These are phyloP conservation scores for Suillus weaverae DNA, from an alignment of 768 basidiomycete species.

Conservation along the genomic window DNA sequence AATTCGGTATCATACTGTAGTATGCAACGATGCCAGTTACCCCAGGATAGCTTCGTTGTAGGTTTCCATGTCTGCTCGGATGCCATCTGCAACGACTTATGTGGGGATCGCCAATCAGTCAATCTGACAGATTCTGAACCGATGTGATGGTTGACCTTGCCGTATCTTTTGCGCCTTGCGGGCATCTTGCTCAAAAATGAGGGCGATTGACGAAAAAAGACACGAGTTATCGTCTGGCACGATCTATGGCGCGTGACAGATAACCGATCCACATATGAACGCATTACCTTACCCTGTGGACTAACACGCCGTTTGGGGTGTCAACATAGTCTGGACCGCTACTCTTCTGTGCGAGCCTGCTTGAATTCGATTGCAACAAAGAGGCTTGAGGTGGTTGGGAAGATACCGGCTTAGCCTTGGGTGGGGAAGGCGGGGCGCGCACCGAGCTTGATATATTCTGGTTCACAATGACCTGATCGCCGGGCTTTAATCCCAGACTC, in stretches of 20 bases:
- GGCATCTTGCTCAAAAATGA: constrained; percentile 83
- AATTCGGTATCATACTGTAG: constrained; percentile 3
- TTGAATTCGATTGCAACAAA: constrained; percentile 16
- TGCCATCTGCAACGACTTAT: constrained; percentile 82
- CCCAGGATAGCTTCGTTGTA: constrained; percentile 89
- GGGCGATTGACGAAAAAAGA: constrained; percentile 82
- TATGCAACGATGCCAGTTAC: constrained; percentile 37
- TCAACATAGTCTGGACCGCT: constrained; percentile 57
- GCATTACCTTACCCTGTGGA: constrained; percentile 59
- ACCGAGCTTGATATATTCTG: constrained; percentile 29
- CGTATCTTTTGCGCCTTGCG: constrained; percentile 70
- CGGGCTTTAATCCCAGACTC: constrained; percentile 70
- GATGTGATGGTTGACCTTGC: constrained; percentile 51
- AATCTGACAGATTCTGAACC: constrained; percentile 1
- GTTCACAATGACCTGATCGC: constrained; percentile 87
- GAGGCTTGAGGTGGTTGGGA: constrained; percentile 18
- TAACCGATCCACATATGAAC: background rate
- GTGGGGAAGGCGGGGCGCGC: constrained; percentile 7
- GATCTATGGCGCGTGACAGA: constrained; percentile 41
- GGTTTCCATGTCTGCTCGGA: constrained; percentile 64
- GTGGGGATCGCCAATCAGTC: constrained; percentile 3
- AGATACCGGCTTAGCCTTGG: constrained; percentile 11
- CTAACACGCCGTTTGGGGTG: constrained; percentile 61
- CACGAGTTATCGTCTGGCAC: constrained; percentile 99
- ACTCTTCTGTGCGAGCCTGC: constrained; percentile 19